Percentiles rank a stretch among this genome's conserved stretches.
These are phyloP conservation scores for Cladophialophora yegresii DNA, from an alignment of 2,329 filamentous ascomycete genomes.

Conservation along the genomic window DNA sequence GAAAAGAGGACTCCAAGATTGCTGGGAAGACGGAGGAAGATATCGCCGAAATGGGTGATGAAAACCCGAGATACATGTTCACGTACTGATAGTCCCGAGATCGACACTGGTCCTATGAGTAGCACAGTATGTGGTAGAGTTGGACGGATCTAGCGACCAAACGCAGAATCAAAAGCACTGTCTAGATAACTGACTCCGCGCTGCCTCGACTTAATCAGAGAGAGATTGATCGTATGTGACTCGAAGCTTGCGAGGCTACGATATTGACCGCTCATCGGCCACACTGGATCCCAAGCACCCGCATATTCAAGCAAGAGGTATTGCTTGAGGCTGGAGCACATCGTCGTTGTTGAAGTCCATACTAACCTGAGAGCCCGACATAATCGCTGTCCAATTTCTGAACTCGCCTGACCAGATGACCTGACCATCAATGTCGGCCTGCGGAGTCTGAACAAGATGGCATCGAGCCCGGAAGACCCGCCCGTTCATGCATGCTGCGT, in stretches of 20 bases:
- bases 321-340: neutral
- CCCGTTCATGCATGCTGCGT: neutral
- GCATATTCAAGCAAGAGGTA: neutral
- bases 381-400: neutral
- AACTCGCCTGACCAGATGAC: neutral
- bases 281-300: neutral
- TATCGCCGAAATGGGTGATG: conserved; percentile 49
- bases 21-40: conserved; percentile 46
- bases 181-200: neutral
- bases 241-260: neutral
- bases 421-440: neutral
- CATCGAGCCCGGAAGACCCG: neutral
- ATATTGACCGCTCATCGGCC: neutral
- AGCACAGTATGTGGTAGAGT: neutral
- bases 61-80: conserved; percentile 44
- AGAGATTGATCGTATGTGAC: neutral
- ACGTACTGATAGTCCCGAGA: conserved; percentile 39
- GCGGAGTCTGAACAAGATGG: neutral
- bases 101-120: neutral
- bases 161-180: neutral
- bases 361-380: neutral
- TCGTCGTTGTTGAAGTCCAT: neutral
- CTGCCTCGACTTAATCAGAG: neutral
- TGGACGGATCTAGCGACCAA: neutral
- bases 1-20: conserved; percentile 45